Evolutionary conservation across 169 alveolate genomes (phyloP).

Genomic region (Babesia bovis): DNA sequence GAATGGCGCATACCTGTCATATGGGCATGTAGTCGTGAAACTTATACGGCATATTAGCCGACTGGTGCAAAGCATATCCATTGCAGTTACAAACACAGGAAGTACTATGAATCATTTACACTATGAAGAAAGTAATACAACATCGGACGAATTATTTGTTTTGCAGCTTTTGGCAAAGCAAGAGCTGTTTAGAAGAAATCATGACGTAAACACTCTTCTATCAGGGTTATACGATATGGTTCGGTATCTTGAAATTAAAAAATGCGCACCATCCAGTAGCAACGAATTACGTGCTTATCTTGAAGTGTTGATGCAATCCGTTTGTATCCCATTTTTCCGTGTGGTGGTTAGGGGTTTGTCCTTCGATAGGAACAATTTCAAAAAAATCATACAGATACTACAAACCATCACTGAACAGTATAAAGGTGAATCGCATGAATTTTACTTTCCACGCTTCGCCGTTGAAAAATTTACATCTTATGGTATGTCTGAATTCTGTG

Average conservation of each 20-base stretch:
- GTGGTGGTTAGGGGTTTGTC: constrained; percentile 3
- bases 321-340: constrained; percentile 7
- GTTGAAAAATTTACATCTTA: background rate
- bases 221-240: constrained; percentile 12
- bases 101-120: background rate
- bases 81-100: background rate
- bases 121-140: background rate
- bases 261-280: background rate
- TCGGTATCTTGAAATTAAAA: background rate
- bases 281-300: background rate
- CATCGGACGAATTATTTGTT: constrained; percentile 6
- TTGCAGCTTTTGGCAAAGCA: constrained; percentile 5
- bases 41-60: constrained; percentile 13
- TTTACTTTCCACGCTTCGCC: background rate
- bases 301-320: background rate
- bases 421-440: no score
- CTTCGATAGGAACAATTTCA: background rate
- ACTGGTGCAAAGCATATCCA: constrained; percentile 1
- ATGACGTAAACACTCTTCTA: constrained; percentile 6
- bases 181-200: background rate
- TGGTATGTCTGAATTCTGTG: constrained; percentile 17
- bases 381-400: no score
- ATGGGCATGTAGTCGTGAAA: background rate
- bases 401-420: no score
- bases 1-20: background rate